Conservation (phyloP, 2,329 filamentous ascomycete genomes). For the Exophiala mesophila region DNA sequence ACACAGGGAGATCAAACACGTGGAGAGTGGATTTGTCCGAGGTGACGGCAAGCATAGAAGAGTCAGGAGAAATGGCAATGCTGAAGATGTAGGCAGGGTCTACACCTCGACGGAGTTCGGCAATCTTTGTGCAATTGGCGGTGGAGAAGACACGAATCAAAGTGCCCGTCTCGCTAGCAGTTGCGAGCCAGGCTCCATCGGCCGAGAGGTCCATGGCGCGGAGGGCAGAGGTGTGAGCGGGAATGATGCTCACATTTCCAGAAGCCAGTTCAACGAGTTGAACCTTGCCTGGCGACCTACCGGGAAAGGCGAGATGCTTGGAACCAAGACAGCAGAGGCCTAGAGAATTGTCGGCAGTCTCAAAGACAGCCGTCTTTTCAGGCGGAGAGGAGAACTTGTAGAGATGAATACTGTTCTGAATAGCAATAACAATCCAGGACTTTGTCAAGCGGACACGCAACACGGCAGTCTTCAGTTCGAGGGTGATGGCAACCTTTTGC, state of each 20-base stretch:
- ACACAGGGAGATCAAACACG: constrained; percentile 76
- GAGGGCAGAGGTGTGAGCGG: constrained; percentile 75
- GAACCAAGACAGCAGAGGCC: constrained; percentile 75
- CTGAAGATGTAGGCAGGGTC: constrained; percentile 85
- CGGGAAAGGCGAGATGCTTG: constrained; percentile 74
- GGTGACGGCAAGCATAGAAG: constrained; percentile 77
- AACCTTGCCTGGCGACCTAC: constrained; percentile 80
- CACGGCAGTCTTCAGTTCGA: constrained; percentile 76
- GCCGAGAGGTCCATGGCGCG: constrained; percentile 73
- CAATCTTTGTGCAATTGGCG: constrained; percentile 70
- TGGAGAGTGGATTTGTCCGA: constrained; percentile 96
- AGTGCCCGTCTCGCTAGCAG: constrained; percentile 86
- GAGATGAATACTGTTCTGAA: constrained; percentile 75
- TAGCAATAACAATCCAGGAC: constrained; percentile 70
- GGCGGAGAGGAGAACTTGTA: constrained; percentile 74
- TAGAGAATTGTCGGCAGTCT: constrained; percentile 78
- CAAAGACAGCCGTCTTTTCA: constrained; percentile 66
- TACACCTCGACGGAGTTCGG: constrained; percentile 81
- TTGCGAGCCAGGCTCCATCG: constrained; percentile 77
- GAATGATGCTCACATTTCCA: constrained; percentile 85
- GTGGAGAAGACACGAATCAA: constrained; percentile 82
- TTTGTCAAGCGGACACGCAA: constrained; percentile 73
- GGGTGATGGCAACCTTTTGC: constrained; percentile 66
- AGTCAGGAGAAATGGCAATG: constrained; percentile 78
- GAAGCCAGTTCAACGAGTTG: constrained; percentile 76